These are phyloP conservation scores for Trichoderma hamatum DNA, from an alignment of 2,329 filamentous ascomycete genomes.

Conservation along the genomic window DNA sequence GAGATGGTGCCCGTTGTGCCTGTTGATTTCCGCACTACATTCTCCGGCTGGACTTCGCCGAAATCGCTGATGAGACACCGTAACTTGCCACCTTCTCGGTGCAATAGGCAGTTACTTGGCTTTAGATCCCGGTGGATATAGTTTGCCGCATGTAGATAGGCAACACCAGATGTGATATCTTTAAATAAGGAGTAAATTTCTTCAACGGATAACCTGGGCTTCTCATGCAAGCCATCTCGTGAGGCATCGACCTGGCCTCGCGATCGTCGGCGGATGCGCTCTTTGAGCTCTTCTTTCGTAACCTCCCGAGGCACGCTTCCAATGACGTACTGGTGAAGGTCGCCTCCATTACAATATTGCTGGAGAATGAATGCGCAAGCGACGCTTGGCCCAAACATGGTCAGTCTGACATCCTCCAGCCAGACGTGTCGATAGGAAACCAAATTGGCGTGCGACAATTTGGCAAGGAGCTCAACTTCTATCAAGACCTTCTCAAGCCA, in stretches of 20 bases:
- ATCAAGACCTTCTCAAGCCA: conserved; percentile 94
- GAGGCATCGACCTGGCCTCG: conserved; percentile 72
- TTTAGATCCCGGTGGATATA: conserved; percentile 98
- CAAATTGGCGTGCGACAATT: conserved; percentile 89
- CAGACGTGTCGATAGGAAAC: conserved; percentile 97
- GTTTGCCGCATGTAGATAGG: conserved; percentile 85
- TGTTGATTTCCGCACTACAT: conserved; percentile 80
- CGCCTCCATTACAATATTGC: conserved; percentile 94
- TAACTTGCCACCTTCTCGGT: conserved; percentile 70
- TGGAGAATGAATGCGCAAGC: conserved; percentile 96
- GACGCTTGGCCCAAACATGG: conserved; percentile 84
- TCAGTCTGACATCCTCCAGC: conserved; percentile 86
- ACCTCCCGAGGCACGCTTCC: conserved; percentile 63
- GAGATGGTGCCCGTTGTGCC: conserved; percentile 96
- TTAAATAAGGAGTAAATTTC: conserved; percentile 97
- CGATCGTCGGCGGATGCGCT: conserved; percentile 79
- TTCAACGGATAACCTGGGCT: conserved; percentile 67
- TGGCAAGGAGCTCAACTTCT: conserved; percentile 90
- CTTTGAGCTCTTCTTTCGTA: conserved; percentile 86
- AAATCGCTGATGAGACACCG: conserved; percentile 95
- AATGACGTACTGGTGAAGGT: conserved; percentile 86
- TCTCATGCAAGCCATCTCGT: conserved; percentile 47
- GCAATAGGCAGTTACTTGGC: conserved; percentile 90
- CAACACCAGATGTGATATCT: conserved; percentile 89
- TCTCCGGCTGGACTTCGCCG: conserved; percentile 89